Evolutionary conservation across 345 rosid genomes (phyloP).

Genomic region (Firmiana major): DNA sequence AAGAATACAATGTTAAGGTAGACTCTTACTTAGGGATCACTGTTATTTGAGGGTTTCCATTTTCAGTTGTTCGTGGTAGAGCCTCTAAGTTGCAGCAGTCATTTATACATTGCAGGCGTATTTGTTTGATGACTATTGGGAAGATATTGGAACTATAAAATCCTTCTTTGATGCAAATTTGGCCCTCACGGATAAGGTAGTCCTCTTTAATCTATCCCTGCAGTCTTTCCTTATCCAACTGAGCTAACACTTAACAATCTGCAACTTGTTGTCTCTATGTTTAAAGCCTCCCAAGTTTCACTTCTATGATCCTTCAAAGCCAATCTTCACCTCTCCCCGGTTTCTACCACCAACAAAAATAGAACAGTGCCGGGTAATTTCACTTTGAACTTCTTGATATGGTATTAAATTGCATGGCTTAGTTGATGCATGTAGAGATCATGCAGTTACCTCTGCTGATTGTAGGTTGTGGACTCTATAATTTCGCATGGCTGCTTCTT

Average conservation of each 20-base stretch:
- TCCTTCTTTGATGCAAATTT: constrained; percentile 84
- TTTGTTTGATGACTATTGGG: constrained; percentile 72
- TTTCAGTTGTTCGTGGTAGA: neutral
- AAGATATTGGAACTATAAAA: constrained; percentile 84
- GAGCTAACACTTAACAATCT: constrained; percentile 1
- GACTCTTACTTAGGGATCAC: neutral
- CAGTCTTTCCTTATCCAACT: neutral
- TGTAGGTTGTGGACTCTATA: constrained; percentile 63
- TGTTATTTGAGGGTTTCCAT: neutral
- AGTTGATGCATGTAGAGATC: constrained; percentile 2
- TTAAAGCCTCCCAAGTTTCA: constrained; percentile 72
- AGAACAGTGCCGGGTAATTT: constrained; percentile 58
- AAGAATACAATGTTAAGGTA: constrained; percentile 70
- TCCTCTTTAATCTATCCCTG: constrained; percentile 14
- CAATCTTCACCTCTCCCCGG: constrained; percentile 73
- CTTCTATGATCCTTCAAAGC: constrained; percentile 70
- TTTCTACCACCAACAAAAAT: constrained; percentile 80
- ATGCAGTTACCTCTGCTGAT: constrained; percentile 3
- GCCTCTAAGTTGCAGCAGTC: constrained; percentile 1
- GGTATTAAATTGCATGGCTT: constrained; percentile 5
- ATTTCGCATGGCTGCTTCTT: constrained; percentile 85
- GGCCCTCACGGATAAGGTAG: constrained; percentile 75
- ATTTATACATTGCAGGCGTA: constrained; percentile 44
- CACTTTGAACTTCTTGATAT: neutral
- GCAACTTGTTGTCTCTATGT: constrained; percentile 9